Evolutionary conservation across 1,139 yeast genomes (phyloP).

Genomic region (Scheffersomyces titani): DNA sequence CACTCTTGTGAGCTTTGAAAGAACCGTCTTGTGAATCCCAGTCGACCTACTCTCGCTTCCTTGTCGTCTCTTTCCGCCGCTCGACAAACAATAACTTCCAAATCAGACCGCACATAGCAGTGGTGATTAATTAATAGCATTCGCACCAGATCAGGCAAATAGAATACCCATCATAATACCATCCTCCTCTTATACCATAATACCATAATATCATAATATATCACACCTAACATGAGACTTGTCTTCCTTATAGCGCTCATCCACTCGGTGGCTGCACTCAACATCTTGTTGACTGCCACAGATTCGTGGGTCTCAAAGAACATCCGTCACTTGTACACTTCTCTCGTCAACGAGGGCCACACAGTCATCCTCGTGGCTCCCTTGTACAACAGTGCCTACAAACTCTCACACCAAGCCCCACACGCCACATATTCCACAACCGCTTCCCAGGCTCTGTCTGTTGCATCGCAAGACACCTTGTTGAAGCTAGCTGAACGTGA

Average conservation of each 20-base stretch:
- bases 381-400: conserved; percentile 18
- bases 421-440: not conserved
- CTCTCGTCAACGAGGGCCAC: conserved; percentile 29
- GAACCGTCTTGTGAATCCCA: not conserved
- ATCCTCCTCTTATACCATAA: too few relatives aligned
- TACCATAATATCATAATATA: too few relatives aligned
- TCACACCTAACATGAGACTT: not conserved
- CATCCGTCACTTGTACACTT: conserved; percentile 28
- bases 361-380: conserved; percentile 36
- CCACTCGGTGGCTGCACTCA: conserved; percentile 17
- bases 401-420: not conserved
- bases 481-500: not conserved
- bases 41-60: not conserved
- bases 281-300: conserved; percentile 34
- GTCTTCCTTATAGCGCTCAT: not conserved
- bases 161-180: too few relatives aligned
- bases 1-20: not conserved
- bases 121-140: too few relatives aligned
- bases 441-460: not conserved
- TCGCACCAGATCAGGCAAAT: too few relatives aligned
- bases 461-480: not conserved
- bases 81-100: not conserved
- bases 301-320: conserved; percentile 46
- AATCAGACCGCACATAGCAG: not conserved
- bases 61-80: not conserved